Percentiles rank a stretch among this genome's conserved stretches.
phyloP scores from a whole-genome alignment of 2,329 filamentous ascomycete genomes.

The Blastomyces parvus region DNA sequence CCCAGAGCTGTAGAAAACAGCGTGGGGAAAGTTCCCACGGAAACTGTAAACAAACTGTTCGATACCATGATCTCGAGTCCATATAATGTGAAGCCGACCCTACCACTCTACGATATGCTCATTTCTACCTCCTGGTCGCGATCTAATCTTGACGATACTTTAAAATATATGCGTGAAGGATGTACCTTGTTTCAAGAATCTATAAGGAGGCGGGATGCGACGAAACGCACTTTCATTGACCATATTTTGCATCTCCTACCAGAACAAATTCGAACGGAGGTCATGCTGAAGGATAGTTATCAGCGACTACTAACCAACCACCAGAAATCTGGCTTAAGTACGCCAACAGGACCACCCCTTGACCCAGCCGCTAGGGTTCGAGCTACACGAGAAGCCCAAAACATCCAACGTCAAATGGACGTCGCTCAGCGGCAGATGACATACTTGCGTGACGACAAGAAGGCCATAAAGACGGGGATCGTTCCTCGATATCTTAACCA shows the following conservation, averaged over 20 bases:
- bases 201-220: conserved; percentile 19
- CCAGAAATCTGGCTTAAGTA: background rate
- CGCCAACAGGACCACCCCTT: background rate
- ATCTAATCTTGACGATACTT: conserved; percentile 18
- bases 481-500: background rate
- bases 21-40: conserved; percentile 29
- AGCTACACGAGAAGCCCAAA: background rate
- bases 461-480: background rate
- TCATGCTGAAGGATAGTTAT: background rate
- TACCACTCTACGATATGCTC: conserved; percentile 44
- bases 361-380: background rate
- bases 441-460: background rate
- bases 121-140: conserved; percentile 23
- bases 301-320: background rate
- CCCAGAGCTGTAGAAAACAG: conserved; percentile 20
- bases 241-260: background rate
- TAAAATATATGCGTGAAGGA: conserved; percentile 22
- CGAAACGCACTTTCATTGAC: background rate
- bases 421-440: background rate
- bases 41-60: conserved; percentile 48
- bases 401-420: background rate
- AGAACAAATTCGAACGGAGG: background rate
- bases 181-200: conserved; percentile 26
- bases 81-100: conserved; percentile 47
- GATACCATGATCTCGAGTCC: conserved; percentile 50